Evolutionary conservation across 192 early-diverging fungal species (phyloP), one percentile per base, ranked within the genome.

Genomic region (Coemansia sp.): DNA sequence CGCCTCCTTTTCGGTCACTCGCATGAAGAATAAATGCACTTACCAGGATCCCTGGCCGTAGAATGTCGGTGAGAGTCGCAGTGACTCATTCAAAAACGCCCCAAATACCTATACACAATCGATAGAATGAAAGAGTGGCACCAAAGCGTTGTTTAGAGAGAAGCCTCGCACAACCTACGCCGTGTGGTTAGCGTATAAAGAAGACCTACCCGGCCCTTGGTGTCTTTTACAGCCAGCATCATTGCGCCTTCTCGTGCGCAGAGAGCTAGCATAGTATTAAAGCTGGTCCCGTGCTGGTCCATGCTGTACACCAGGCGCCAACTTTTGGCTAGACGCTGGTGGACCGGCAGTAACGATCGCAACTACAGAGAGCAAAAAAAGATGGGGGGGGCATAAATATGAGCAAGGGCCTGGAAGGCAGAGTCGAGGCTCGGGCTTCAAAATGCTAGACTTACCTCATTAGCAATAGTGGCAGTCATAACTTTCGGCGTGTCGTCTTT

Each of bases 221-320:
- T 79, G 59, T 92, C 89, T 34, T 90, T 91, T 57, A 94, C 84
- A 6, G 85, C 85, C 61, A 94, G 62, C 9, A 94, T 50, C 59
- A 85, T 79, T 3, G 91, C 88, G 6, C 90, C 90, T 69, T 92
- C 86, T 47, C 72, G 71, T 48, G 84, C 83, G 42, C 86, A 86
- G 3, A 78, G 76, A 41, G 82, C 69, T 69, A 90, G 93, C 67
- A 99, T 83, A 2, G 95, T 95, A 53, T 88, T 81, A 53, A 99
- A 79, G 66, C 88, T 91, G 58, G 93, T 92, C 3, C 97, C 97
- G 71, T 99, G 94, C 69, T 95, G 92, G 60, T 97, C 95, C 48
- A 96, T 83, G 48, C 90, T 92, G 75, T 99, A 99, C 3, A 95
- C 69, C 28, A 99, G 83, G 12, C 76, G 87, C 92, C 93, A 95